Percentiles rank a stretch among this genome's conserved stretches.
Conservation (phyloP, 164 flowering plant species). For the Warburgia ugandensis region DNA sequence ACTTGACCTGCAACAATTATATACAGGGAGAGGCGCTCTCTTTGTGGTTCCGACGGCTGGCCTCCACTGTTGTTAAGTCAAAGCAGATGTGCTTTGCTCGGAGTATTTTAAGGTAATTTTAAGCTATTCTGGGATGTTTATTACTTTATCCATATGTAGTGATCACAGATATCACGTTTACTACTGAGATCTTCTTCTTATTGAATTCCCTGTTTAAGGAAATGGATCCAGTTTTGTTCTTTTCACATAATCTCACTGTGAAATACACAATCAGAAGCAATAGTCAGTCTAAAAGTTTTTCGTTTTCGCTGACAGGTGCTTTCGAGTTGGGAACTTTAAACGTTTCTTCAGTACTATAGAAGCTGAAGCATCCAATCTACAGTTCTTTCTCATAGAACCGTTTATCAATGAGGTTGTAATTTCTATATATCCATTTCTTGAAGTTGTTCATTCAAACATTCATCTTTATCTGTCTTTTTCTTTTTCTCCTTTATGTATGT, state of each 20-base stretch:
- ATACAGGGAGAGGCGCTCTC: conserved; percentile 69
- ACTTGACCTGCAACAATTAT: not conserved
- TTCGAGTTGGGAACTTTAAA: conserved; percentile 54
- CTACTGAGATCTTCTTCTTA: not conserved
- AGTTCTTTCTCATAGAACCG: conserved; percentile 69
- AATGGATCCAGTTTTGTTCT: too few relatives aligned
- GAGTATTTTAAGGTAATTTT: conserved; percentile 47
- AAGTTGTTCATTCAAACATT: not conserved
- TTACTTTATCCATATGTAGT: not conserved
- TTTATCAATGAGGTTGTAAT: conserved; percentile 52
- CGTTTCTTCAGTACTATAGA: conserved; percentile 43
- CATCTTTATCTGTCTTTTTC: not conserved
- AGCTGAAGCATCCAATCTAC: conserved; percentile 65
- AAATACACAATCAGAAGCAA: not conserved
- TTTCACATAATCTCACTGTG: not conserved
- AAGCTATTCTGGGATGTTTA: not conserved
- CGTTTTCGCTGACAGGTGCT: conserved; percentile 33
- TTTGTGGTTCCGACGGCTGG: conserved; percentile 54
- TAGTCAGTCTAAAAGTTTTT: conserved; percentile 2
- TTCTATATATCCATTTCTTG: too few relatives aligned
- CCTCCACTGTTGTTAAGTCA: conserved; percentile 43
- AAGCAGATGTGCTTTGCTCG: conserved; percentile 72
- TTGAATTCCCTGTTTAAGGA: too few relatives aligned
- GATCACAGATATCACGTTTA: not conserved
- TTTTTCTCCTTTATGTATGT: not conserved